These are phyloP conservation scores for Aspergillus thermomutatus DNA, from an alignment of 2,329 filamentous ascomycete genomes.

Conservation along the genomic window DNA sequence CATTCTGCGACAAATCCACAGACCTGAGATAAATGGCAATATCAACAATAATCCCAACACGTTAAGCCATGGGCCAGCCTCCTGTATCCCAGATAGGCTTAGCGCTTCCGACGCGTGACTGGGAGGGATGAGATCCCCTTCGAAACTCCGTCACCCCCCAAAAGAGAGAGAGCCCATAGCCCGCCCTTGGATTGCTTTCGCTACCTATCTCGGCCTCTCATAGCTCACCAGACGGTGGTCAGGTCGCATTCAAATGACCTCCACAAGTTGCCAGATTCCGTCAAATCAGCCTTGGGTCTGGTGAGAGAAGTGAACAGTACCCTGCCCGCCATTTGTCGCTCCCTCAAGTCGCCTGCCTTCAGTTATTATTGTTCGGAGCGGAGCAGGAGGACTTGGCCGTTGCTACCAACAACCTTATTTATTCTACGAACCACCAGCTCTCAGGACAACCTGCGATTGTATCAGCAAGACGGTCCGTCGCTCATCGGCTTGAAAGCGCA, in stretches of 20 bases:
- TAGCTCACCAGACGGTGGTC: conserved; percentile 23
- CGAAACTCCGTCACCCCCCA: conserved; percentile 24
- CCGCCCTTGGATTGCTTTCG: conserved; percentile 15
- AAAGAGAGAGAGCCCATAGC: conserved; percentile 9
- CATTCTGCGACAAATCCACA: background rate
- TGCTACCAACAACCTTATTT: conserved; percentile 21
- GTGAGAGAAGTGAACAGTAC: conserved; percentile 15
- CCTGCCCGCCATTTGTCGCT: conserved; percentile 7
- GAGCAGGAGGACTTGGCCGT: conserved; percentile 14
- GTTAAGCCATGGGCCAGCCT: background rate
- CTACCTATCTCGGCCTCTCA: background rate
- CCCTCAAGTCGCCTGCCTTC: conserved; percentile 12
- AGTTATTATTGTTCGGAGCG: conserved; percentile 20
- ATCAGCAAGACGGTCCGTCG: background rate
- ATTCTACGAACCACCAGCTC: background rate
- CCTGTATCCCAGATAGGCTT: conserved; percentile 22
- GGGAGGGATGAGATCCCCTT: conserved; percentile 25
- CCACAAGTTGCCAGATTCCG: conserved; percentile 12
- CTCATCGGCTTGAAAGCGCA: background rate
- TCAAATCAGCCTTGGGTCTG: conserved; percentile 16
- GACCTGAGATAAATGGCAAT: background rate
- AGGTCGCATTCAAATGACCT: conserved; percentile 22
- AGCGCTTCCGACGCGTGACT: conserved; percentile 40
- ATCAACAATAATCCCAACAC: conserved; percentile 4
- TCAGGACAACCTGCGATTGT: background rate